phyloP scores from a whole-genome alignment of 2,329 filamentous ascomycete species.

The Massarina eburnea region DNA sequence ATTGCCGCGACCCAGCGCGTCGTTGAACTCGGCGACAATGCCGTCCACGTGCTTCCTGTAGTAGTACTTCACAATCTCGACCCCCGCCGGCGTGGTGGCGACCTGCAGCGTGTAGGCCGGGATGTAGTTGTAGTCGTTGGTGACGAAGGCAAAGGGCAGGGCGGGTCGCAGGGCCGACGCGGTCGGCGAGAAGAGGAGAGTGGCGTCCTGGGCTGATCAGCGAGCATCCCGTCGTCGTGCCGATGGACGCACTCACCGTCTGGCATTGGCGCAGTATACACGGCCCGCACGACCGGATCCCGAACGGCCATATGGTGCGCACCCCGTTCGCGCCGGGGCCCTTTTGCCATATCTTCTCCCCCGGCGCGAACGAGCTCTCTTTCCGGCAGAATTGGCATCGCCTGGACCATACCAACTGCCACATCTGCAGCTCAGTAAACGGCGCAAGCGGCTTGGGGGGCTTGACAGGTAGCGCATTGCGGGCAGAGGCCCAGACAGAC shows the following conservation, averaged over 20 bases:
- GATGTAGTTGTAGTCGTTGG: slow-evolving; percentile 62
- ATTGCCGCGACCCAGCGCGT: slow-evolving; percentile 66
- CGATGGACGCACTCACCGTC: slow-evolving; percentile 59
- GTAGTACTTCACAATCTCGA: slow-evolving; percentile 67
- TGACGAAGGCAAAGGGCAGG: slow-evolving; percentile 69
- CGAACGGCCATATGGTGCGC: slow-evolving; percentile 71
- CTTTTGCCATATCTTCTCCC: slow-evolving; percentile 54
- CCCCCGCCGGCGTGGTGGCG: slow-evolving; percentile 49
- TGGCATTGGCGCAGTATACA: slow-evolving; percentile 64
- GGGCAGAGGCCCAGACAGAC: slow-evolving; percentile 69
- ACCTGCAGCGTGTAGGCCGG: slow-evolving; percentile 58
- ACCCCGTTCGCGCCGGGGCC: slow-evolving; percentile 65
- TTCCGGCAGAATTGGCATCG: slow-evolving; percentile 70
- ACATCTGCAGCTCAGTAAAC: slow-evolving; percentile 74
- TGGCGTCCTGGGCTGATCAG: slow-evolving; percentile 61
- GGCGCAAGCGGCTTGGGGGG: slow-evolving; percentile 69
- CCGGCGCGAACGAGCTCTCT: slow-evolving; percentile 26
- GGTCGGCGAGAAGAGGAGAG: slow-evolving; percentile 66
- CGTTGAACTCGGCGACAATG: slow-evolving; percentile 63
- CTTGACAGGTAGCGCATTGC: slow-evolving; percentile 64
- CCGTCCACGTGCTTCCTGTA: slow-evolving; percentile 63
- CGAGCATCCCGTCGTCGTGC: background rate
- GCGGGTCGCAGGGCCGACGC: slow-evolving; percentile 65
- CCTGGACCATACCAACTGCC: slow-evolving; percentile 65
- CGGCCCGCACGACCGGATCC: slow-evolving; percentile 63